Evolutionary conservation across 1,284 basidiomycete genomes (phyloP).

Genomic region (Schizophyllum amplum): DNA sequence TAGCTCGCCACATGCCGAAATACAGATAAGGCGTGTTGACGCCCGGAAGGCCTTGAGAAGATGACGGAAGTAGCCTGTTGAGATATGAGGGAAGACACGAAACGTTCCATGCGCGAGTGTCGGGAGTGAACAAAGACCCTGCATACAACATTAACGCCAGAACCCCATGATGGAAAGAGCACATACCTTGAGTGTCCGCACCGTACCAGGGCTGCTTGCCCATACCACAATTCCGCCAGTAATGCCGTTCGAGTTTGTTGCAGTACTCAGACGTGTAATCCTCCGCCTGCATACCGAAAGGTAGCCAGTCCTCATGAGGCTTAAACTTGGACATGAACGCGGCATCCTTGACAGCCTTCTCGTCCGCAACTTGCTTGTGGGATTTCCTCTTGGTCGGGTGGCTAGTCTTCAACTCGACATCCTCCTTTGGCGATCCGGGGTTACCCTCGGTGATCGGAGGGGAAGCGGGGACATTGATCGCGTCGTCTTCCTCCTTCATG

Average conservation of each 20-base stretch:
- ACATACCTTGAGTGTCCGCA: conserved; percentile 82
- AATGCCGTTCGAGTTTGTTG: conserved; percentile 80
- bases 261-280: conserved; percentile 88
- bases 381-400: not conserved
- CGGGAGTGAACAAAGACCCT: conserved; percentile 84
- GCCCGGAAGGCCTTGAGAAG: conserved; percentile 74
- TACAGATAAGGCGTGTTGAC: conserved; percentile 98
- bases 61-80: conserved; percentile 66
- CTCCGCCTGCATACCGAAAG: conserved; percentile 52
- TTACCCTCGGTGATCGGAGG: conserved; percentile 25
- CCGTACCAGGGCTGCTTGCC: conserved; percentile 94
- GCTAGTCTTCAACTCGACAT: conserved; percentile 7
- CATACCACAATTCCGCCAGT: conserved; percentile 87
- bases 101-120: conserved; percentile 88
- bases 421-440: conserved; percentile 1
- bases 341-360: conserved; percentile 33
- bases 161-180: conserved; percentile 2
- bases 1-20: conserved; percentile 99
- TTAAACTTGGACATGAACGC: conserved; percentile 67
- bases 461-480: conserved; percentile 22
- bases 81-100: conserved; percentile 84
- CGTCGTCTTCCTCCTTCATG: conserved; percentile 25
- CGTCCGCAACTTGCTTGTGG: conserved; percentile 11
- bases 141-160: conserved; percentile 3
- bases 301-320: conserved; percentile 70